Conservation (phyloP, 371 early-diverging fungal genomes). For the Saksenaea oblongispora region DNA sequence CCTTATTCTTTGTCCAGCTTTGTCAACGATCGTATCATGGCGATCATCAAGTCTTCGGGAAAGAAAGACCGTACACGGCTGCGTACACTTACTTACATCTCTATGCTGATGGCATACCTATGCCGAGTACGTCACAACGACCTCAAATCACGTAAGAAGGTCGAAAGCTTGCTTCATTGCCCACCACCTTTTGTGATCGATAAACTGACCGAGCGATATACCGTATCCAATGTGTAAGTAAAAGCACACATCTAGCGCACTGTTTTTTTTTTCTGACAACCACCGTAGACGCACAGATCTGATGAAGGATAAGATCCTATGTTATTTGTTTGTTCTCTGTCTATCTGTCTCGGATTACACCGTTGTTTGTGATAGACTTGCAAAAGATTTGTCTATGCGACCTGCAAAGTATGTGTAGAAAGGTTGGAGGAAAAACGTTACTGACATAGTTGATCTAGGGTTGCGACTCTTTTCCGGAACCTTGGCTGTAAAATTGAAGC, state of each 20-base stretch:
- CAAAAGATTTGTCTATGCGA: slow-evolving; percentile 66
- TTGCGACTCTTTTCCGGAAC: slow-evolving; percentile 27
- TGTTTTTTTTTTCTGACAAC: neutral
- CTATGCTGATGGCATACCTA: slow-evolving; percentile 70
- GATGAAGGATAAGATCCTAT: slow-evolving; percentile 75
- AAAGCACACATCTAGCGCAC: no score
- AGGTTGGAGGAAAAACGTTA: neutral
- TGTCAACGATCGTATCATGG: slow-evolving; percentile 47
- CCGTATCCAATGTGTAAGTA: slow-evolving; percentile 57
- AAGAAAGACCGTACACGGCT: slow-evolving; percentile 65
- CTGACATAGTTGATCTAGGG: neutral
- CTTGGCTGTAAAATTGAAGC: slow-evolving; percentile 66
- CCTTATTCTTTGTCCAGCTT: slow-evolving; percentile 54
- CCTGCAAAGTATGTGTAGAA: slow-evolving; percentile 35
- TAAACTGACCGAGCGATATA: slow-evolving; percentile 66
- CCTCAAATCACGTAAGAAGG: slow-evolving; percentile 55
- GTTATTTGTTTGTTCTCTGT: slow-evolving; percentile 73
- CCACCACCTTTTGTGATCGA: slow-evolving; percentile 65
- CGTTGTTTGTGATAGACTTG: slow-evolving; percentile 59
- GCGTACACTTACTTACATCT: slow-evolving; percentile 71
- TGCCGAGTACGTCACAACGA: slow-evolving; percentile 47
- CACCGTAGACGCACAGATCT: slow-evolving; percentile 63
- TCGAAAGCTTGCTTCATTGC: slow-evolving; percentile 51
- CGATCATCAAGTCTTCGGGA: slow-evolving; percentile 46
- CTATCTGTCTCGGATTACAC: slow-evolving; percentile 73